Percentiles rank a stretch among this genome's conserved stretches.
Evolutionary conservation across 495 filamentous ascomycete species (phyloP).

Genomic region (Penicillium lagena): DNA sequence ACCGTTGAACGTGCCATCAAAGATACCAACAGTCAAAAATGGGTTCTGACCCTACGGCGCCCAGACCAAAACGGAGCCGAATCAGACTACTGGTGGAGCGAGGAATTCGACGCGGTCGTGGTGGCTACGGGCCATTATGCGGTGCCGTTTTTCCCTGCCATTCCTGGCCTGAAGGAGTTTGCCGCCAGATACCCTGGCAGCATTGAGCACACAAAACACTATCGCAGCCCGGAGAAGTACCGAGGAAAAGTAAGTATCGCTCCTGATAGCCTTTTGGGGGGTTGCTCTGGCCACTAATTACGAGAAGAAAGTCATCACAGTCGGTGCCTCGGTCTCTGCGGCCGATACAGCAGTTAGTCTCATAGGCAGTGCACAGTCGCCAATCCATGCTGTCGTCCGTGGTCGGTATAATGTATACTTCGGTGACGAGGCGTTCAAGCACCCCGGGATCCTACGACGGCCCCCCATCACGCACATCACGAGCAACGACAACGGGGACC

Average conservation of each 20-base stretch:
- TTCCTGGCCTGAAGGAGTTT: slow-evolving; percentile 36
- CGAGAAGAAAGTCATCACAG: slow-evolving; percentile 30
- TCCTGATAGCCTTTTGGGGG: not conserved
- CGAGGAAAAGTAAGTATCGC: slow-evolving; percentile 23
- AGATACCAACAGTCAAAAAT: slow-evolving; percentile 17
- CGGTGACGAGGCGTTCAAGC: slow-evolving; percentile 43
- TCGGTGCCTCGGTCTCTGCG: slow-evolving; percentile 39
- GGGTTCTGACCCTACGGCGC: slow-evolving; percentile 31
- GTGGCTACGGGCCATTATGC: slow-evolving; percentile 78
- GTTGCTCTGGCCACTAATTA: not conserved
- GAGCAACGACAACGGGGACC: slow-evolving; percentile 22
- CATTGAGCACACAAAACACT: slow-evolving; percentile 36
- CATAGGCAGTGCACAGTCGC: slow-evolving; percentile 22
- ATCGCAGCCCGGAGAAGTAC: slow-evolving; percentile 30
- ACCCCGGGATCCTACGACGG: slow-evolving; percentile 38
- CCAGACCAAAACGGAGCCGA: slow-evolving; percentile 9
- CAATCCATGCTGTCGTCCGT: slow-evolving; percentile 32
- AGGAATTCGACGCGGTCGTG: slow-evolving; percentile 63
- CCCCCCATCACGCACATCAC: slow-evolving; percentile 41
- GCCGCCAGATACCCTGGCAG: slow-evolving; percentile 23
- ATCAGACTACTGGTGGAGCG: slow-evolving; percentile 38
- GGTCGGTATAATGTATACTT: slow-evolving; percentile 45
- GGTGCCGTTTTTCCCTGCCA: slow-evolving; percentile 62
- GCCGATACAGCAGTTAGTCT: slow-evolving; percentile 34
- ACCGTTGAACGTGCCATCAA: slow-evolving; percentile 36